Base-by-base conservation (phyloP, 2,329 filamentous ascomycete genomes). In the Gliomastix tumulicola region DNA sequence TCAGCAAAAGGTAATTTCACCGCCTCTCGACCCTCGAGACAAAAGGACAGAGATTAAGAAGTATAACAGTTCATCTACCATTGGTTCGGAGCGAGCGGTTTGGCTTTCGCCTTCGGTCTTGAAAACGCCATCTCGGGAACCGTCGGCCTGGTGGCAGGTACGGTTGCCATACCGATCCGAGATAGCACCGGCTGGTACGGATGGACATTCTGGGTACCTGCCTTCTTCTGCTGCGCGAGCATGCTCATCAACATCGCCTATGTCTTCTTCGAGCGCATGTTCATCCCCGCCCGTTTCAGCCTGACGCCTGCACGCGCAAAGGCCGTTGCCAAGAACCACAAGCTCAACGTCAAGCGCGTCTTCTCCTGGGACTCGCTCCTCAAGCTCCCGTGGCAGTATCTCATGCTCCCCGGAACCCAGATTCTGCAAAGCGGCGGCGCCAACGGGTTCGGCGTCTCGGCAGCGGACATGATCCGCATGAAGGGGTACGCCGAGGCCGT, bases 31-130 rank as follows among this genome's bases (percentile, higher is more conserved):
- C n/a, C n/a, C n/a, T n/a, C n/a, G n/a, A n/a, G n/a, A n/a, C n/a
- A n/a, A n/a, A n/a, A n/a, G n/a, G n/a, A n/a, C n/a, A n/a, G n/a
- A n/a, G n/a, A n/a, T n/a, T n/a, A n/a, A n/a, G n/a, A n/a, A n/a
- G n/a, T n/a, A n/a, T n/a, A n/a, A 7, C 12, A 49, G 47, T 49
- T 50, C 37, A 42, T 50, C 25, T 50, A 50, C 21, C 42, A 50
- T 34, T 50, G 48, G 48, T 50, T 50, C 11, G 48, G 48, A 9
- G 44, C 45, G 3, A 38, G 33, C 9, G 48, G 44, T 1, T 41
- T 49, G 4, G 47, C 47, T 17, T 46, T 50, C 11, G 46, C 44
- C 21, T 48, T 49, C 12, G 45, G 47, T 2, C 45, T 50, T 15
- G 47, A 48, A 32, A 49, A 37, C 13, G 48, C 45, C 19, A 38